phyloP scores from a whole-genome alignment of 805 yeast genomes.

The Candida orba region DNA sequence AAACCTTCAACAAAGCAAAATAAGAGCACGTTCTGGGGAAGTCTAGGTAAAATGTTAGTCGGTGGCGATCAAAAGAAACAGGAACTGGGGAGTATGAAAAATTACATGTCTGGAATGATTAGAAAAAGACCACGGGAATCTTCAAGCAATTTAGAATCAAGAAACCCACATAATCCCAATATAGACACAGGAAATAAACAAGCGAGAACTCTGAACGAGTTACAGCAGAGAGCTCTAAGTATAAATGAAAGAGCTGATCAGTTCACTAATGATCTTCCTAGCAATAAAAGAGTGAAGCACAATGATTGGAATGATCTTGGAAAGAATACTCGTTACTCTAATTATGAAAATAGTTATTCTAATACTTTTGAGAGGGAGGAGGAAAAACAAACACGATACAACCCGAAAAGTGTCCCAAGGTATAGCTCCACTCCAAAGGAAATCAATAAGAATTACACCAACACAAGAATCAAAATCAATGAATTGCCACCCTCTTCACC shows the following conservation, averaged over 20 bases:
- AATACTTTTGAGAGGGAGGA: no score
- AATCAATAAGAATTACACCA: neutral
- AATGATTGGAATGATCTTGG: no score
- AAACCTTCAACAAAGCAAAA: slow-evolving; percentile 12
- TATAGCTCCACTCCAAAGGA: slow-evolving; percentile 3
- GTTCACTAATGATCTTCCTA: slow-evolving; percentile 12
- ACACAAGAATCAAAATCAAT: slow-evolving; percentile 4
- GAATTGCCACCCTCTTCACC: slow-evolving; percentile 1
- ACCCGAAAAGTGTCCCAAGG: neutral
- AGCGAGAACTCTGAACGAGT: neutral
- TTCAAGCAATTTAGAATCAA: neutral
- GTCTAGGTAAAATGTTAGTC: slow-evolving; percentile 14
- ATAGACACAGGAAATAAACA: neutral
- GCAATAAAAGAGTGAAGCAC: neutral
- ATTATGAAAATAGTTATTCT: no score
- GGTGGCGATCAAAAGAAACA: slow-evolving; percentile 7
- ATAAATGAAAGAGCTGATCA: slow-evolving; percentile 14
- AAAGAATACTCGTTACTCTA: no score
- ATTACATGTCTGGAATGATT: slow-evolving; percentile 19
- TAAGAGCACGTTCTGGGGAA: slow-evolving; percentile 15
- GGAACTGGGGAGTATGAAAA: slow-evolving; percentile 18
- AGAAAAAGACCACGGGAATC: slow-evolving; percentile 11
- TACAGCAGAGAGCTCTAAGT: slow-evolving; percentile 11
- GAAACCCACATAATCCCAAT: no score
- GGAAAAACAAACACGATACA: no score